Conservation (phyloP, 306 rosid species). For the Betula pendula region DNA sequence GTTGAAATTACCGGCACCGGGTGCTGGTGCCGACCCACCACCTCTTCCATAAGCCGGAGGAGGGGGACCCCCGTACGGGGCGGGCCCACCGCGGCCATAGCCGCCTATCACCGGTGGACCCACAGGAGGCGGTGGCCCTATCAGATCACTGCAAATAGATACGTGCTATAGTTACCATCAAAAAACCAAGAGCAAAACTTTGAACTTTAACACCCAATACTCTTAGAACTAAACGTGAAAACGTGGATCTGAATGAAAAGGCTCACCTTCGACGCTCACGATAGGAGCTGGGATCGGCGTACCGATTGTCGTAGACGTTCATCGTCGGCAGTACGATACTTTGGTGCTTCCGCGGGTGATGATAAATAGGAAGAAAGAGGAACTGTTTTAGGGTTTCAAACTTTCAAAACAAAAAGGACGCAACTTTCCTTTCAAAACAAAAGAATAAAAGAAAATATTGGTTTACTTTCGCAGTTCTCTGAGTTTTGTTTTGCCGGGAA, state of each 20-base stretch:
- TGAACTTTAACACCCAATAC: background rate
- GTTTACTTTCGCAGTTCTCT: background rate
- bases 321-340: conserved; percentile 17
- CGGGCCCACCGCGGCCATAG: conserved; percentile 52
- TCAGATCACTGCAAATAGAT: conserved; percentile 48
- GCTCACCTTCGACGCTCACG: conserved; percentile 79
- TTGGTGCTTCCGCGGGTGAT: background rate
- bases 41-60: conserved; percentile 43
- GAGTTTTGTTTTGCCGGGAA: background rate
- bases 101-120: conserved; percentile 27
- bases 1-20: conserved; percentile 32
- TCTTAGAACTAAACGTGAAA: background rate
- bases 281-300: conserved; percentile 63
- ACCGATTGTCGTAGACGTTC: conserved; percentile 63
- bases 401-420: background rate
- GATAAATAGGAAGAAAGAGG: background rate
- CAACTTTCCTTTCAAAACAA: background rate
- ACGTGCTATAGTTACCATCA: background rate
- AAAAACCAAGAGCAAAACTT: background rate
- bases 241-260: background rate
- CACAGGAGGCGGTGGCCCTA: conserved; percentile 50
- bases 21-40: conserved; percentile 31
- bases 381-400: background rate
- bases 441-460: background rate
- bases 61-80: conserved; percentile 36